Evolutionary conservation across 2,329 filamentous ascomycete species (phyloP).

Genomic region (Verticillium albo-atrum): DNA sequence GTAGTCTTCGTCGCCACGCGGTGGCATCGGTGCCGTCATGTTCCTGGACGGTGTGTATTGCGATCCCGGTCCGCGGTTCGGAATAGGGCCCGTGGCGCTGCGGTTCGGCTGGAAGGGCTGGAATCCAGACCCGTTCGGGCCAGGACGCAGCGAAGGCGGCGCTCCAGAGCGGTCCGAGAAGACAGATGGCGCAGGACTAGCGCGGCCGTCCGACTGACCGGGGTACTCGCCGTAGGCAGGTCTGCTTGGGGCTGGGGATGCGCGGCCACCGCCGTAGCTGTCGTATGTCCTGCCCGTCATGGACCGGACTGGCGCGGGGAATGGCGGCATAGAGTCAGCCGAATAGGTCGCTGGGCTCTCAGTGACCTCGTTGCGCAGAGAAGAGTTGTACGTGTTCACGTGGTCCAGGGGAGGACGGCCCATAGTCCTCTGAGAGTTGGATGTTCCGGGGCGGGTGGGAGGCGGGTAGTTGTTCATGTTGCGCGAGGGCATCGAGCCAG

Average conservation of each 20-base stretch:
- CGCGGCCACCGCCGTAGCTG: conserved; percentile 16
- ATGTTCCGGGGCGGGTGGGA: conserved; percentile 28
- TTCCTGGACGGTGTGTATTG: conserved; percentile 36
- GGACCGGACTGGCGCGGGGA: conserved; percentile 26
- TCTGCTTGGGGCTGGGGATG: conserved; percentile 5
- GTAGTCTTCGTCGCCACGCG: conserved; percentile 21
- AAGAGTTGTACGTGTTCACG: conserved; percentile 13
- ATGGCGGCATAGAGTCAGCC: conserved; percentile 20
- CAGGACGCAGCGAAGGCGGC: conserved; percentile 12
- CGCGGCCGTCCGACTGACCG: conserved; percentile 21
- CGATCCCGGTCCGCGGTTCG: conserved; percentile 25
- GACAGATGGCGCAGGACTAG: conserved; percentile 26
- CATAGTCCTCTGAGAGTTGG: conserved; percentile 27
- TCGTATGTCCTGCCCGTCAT: conserved; percentile 25
- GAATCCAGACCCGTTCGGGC: conserved; percentile 4
- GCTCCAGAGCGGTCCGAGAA: conserved; percentile 17
- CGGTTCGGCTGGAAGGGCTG: conserved; percentile 25
- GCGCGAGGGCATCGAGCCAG: conserved; percentile 27
- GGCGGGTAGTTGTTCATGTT: conserved; percentile 21
- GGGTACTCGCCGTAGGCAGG: conserved; percentile 1
- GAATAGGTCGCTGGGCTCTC: conserved; percentile 24
- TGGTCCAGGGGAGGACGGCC: conserved; percentile 20
- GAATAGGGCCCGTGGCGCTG: conserved; percentile 34
- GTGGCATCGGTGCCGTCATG: conserved; percentile 37
- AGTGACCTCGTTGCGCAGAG: conserved; percentile 15